Percentiles rank a stretch among this genome's conserved stretches.
These are phyloP conservation scores for Penicillium ucsense DNA, from an alignment of 495 filamentous ascomycete species.

Conservation along the genomic window DNA sequence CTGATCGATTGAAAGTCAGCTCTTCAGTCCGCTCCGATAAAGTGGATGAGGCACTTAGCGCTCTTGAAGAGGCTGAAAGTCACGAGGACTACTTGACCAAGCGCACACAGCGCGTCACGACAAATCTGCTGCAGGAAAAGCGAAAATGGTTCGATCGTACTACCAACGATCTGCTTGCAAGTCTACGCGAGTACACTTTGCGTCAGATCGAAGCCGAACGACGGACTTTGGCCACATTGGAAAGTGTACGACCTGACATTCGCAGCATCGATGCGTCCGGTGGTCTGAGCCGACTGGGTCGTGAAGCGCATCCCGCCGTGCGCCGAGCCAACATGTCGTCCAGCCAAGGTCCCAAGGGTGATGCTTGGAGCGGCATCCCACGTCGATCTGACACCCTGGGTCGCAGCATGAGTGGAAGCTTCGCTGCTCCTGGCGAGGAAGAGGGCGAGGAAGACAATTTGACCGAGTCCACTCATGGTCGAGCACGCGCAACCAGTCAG, in stretches of 20 bases:
- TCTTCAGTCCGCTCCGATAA: conserved; percentile 82
- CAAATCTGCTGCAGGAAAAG: conserved; percentile 80
- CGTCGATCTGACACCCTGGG: conserved; percentile 67
- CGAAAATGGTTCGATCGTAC: conserved; percentile 87
- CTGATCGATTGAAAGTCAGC: conserved; percentile 77
- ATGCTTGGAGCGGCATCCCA: conserved; percentile 93
- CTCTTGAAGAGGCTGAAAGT: conserved; percentile 75
- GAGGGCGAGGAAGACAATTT: conserved; percentile 28
- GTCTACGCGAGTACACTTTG: conserved; percentile 83
- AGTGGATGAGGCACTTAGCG: conserved; percentile 87
- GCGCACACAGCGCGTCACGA: conserved; percentile 79
- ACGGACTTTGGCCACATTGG: conserved; percentile 81
- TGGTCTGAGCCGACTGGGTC: conserved; percentile 77
- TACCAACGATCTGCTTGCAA: conserved; percentile 63
- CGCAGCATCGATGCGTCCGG: conserved; percentile 84
- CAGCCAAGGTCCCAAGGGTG: conserved; percentile 89
- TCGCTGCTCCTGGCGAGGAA: conserved; percentile 36
- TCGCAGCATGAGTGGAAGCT: conserved; percentile 66
- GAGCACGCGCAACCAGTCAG: conserved; percentile 53
- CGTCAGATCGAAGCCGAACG: conserved; percentile 95
- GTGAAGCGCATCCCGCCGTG: conserved; percentile 71
- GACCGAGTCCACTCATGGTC: conserved; percentile 31
- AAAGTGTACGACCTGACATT: conserved; percentile 86
- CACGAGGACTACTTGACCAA: conserved; percentile 69
- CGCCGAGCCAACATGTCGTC: conserved; percentile 69